Conservation (phyloP, 2,329 filamentous ascomycete genomes). For the Trichoderma sp. region DNA sequence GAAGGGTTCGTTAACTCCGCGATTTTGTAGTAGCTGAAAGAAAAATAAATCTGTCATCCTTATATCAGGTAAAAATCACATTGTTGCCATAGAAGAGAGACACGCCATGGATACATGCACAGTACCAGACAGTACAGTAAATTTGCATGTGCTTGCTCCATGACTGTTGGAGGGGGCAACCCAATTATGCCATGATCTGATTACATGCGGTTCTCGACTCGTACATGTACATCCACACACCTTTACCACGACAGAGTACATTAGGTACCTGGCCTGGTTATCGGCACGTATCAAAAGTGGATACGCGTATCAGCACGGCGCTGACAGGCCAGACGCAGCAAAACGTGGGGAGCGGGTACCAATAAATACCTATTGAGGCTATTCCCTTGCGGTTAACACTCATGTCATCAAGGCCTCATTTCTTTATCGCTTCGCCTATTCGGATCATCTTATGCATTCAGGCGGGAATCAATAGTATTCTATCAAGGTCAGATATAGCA, state of each 20-base stretch:
- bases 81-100: neutral
- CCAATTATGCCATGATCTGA: neutral
- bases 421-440: neutral
- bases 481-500: neutral
- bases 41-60: neutral
- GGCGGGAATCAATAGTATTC: neutral
- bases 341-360: slow-evolving; percentile 3
- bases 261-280: neutral
- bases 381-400: neutral
- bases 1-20: neutral
- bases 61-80: neutral
- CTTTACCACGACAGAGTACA: neutral
- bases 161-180: neutral
- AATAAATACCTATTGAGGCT: neutral
- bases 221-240: neutral
- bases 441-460: neutral
- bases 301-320: neutral
- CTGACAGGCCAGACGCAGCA: neutral
- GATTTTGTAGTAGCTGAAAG: neutral
- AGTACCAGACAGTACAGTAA: neutral
- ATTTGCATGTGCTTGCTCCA: neutral
- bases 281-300: neutral
- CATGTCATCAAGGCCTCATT: neutral
- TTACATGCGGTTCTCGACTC: neutral
- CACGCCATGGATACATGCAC: neutral